These are phyloP conservation scores for Pythium insidiosum DNA, from an alignment of 352 stramenopile genomes.

Conservation along the genomic window DNA sequence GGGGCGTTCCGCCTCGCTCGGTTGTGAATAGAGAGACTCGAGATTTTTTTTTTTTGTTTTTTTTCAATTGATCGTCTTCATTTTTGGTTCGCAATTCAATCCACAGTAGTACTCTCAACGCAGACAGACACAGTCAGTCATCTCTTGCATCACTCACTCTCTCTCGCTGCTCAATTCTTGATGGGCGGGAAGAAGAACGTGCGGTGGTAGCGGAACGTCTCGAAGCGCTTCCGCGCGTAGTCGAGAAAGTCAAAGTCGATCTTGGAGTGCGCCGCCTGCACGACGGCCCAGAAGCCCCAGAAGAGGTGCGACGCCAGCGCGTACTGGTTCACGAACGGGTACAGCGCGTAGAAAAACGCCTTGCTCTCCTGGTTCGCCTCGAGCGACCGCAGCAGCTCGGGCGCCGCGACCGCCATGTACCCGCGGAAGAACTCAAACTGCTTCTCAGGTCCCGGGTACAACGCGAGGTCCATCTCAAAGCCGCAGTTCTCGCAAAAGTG, in stretches of 20 bases:
- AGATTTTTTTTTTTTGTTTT: neutral
- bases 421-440: slow-evolving; percentile 82
- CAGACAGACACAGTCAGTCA: too few relatives aligned
- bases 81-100: too few relatives aligned
- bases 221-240: slow-evolving; percentile 78
- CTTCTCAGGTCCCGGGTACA: slow-evolving; percentile 76
- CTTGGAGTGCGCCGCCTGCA: slow-evolving; percentile 86
- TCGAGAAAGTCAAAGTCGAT: slow-evolving; percentile 89
- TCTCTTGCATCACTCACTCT: too few relatives aligned
- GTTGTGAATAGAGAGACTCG: neutral
- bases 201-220: slow-evolving; percentile 68
- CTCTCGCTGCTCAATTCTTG: too few relatives aligned
- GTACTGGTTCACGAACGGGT: slow-evolving; percentile 83
- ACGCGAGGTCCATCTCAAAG: slow-evolving; percentile 86
- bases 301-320: slow-evolving; percentile 88
- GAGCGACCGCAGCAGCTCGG: slow-evolving; percentile 50
- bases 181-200: slow-evolving; percentile 37
- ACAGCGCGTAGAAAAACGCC: slow-evolving; percentile 77
- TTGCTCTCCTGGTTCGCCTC: slow-evolving; percentile 69
- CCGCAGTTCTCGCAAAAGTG: slow-evolving; percentile 93
- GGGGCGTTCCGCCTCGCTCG: neutral
- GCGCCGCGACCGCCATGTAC: slow-evolving; percentile 72
- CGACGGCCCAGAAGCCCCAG: slow-evolving; percentile 92
- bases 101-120: too few relatives aligned
- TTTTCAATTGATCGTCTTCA: slow-evolving; percentile 4